Evolutionary conservation across 768 basidiomycete genomes (phyloP), one percentile per base, ranked within the genome.

Genomic region (Fibroporia radiculosa): DNA sequence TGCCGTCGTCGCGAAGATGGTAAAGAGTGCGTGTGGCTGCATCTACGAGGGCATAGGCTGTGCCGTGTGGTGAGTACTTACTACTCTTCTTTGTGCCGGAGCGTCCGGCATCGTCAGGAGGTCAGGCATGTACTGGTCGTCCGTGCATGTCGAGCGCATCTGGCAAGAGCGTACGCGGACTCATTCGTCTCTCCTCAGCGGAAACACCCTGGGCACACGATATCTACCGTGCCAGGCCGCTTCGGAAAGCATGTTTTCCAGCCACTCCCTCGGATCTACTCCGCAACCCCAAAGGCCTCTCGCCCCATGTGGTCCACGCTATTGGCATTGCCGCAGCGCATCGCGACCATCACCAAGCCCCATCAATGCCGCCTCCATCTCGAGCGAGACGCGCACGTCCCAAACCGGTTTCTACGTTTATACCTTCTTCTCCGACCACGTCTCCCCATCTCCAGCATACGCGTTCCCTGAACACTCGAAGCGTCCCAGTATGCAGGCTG

Each of bases 1-100:
- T 26, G 51, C 64, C 11, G 63, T 68, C 12, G 64, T 72, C 14
- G 69, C 72, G 29, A 71, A 71, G 58, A 73, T 76, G 58, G 65
- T 73, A 45, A 67, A 66, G 48, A 77, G 72, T 49, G 63, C 75
- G 2, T 85, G 83, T 51, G 81, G 82, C 12, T 86, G 83, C 53
- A 58, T 78, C 29, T 71, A 78, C 26, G 80, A 84, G 59, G 82
- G 80, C 4, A 66, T 86, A 8, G 83, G 79, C 16, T 86, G 83
- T 62, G 68, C 72, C 2, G 68, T 69, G 35, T 82, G 78, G 77
- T 71, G 42, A 56, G 71, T 62, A 18, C 13, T 24, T 3, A 5
- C n/a, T n/a, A n/a, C n/a, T n/a, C n/a, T n/a, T n/a, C n/a, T n/a
- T n/a, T n/a, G n/a, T n/a, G n/a, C n/a, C n/a, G n/a, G n/a, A n/a